Evolutionary conservation across 2,329 filamentous ascomycete genomes (phyloP).

Genomic region (Penicillium janthinellum): DNA sequence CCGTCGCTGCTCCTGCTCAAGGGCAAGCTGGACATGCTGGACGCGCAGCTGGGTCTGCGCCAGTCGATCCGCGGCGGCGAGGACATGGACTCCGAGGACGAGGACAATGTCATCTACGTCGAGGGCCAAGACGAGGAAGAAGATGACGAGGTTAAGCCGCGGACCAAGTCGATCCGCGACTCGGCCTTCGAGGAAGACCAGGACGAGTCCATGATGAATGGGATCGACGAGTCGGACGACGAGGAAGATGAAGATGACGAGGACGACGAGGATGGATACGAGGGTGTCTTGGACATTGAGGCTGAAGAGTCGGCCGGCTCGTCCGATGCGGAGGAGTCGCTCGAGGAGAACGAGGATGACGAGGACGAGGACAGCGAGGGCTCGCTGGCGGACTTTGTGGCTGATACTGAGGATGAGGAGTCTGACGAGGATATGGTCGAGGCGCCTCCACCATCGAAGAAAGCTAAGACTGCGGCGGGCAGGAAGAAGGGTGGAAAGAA

Average conservation of each 20-base stretch:
- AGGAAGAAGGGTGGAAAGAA: constrained; percentile 40
- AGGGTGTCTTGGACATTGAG: constrained; percentile 48
- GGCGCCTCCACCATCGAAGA: constrained; percentile 39
- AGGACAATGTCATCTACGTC: constrained; percentile 80
- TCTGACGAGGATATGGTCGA: constrained; percentile 33
- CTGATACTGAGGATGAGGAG: constrained; percentile 50
- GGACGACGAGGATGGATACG: constrained; percentile 45
- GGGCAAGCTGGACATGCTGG: constrained; percentile 92
- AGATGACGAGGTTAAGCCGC: constrained; percentile 40
- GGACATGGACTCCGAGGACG: constrained; percentile 56
- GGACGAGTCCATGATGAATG: constrained; percentile 47
- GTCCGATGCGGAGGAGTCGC: constrained; percentile 51
- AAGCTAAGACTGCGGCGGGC: constrained; percentile 32
- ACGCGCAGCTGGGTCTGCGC: constrained; percentile 82
- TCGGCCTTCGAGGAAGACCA: constrained; percentile 39
- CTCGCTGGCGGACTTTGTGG: constrained; percentile 49
- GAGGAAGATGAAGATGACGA: constrained; percentile 61
- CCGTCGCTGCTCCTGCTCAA: constrained; percentile 83
- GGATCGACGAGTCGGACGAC: constrained; percentile 46
- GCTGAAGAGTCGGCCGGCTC: constrained; percentile 46
- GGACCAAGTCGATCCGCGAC: constrained; percentile 41
- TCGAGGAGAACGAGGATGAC: constrained; percentile 63
- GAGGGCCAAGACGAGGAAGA: constrained; percentile 72
- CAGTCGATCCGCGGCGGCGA: constrained; percentile 63
- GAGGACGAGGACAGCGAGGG: constrained; percentile 64